A percentile compares a stretch with the other conserved stretches of the same genome.
Evolutionary conservation across 805 yeast genomes (phyloP).

Genomic region (Lipomyces sp.): DNA sequence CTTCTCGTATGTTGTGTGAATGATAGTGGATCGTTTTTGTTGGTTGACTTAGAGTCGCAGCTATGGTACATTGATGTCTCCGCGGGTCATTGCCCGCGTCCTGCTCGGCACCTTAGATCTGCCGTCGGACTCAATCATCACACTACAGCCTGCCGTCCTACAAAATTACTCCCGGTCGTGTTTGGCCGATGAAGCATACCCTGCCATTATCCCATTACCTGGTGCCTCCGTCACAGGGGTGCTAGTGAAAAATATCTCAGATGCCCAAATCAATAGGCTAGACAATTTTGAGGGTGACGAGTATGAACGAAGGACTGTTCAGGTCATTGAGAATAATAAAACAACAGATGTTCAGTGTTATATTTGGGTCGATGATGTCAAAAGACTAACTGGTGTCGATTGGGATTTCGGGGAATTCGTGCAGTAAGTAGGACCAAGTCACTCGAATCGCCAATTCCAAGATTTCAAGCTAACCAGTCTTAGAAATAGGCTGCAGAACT

Average conservation of each 20-base stretch:
- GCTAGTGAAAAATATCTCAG: constrained; percentile 22
- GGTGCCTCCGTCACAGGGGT: constrained; percentile 22
- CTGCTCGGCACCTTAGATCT: constrained; percentile 18
- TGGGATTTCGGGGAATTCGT: constrained; percentile 28
- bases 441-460: not conserved
- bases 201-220: constrained; percentile 14
- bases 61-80: constrained; percentile 33
- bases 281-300: constrained; percentile 33
- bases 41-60: no score
- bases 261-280: constrained; percentile 15
- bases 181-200: constrained; percentile 28
- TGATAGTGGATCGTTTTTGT: no score
- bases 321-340: constrained; percentile 3
- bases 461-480: not conserved
- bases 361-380: constrained; percentile 26
- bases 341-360: constrained; percentile 23
- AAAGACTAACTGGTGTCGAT: constrained; percentile 22
- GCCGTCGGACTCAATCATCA: constrained; percentile 8
- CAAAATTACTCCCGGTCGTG: constrained; percentile 13
- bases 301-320: constrained; percentile 23
- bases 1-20: no score
- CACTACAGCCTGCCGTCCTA: constrained; percentile 15
- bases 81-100: constrained; percentile 30
- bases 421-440: constrained; percentile 19
- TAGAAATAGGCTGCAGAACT: constrained; percentile 6